Conservation (phyloP, 257 asterid genomes). For the Nicotiana benthamiana region DNA sequence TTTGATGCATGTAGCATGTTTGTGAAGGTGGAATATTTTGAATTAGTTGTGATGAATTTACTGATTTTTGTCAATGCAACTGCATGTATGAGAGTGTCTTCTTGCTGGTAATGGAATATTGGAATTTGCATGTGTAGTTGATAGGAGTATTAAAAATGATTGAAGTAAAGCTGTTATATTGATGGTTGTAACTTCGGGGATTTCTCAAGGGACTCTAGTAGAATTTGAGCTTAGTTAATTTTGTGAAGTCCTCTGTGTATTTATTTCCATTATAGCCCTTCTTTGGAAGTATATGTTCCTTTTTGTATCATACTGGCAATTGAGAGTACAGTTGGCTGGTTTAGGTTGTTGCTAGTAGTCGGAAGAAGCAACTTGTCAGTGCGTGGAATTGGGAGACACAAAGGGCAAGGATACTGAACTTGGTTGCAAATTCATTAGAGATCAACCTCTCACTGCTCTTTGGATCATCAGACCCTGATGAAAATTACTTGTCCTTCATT, state of each 20-base stretch:
- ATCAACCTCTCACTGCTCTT: slow-evolving; percentile 78
- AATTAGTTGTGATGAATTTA: not conserved
- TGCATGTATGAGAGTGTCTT: not conserved
- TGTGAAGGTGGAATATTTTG: not conserved
- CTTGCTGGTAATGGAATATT: not conserved
- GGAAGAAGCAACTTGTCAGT: slow-evolving; percentile 55
- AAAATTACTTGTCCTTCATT: slow-evolving; percentile 80
- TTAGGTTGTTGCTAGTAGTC: slow-evolving; percentile 57
- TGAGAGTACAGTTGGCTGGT: slow-evolving; percentile 14
- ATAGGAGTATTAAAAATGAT: not conserved
- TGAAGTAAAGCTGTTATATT: not conserved
- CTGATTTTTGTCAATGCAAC: not conserved
- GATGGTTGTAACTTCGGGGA: not conserved
- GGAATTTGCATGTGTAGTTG: not conserved
- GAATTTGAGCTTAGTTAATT: not conserved
- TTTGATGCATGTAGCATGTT: not conserved
- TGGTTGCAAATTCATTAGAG: slow-evolving; percentile 83
- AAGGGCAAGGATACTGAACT: slow-evolving; percentile 61
- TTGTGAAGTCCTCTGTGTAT: not conserved
- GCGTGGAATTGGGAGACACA: slow-evolving; percentile 89
- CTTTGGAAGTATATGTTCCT: not conserved
- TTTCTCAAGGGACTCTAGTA: not conserved
- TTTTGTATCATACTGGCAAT: not conserved
- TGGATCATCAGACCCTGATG: slow-evolving; percentile 86
- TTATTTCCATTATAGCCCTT: not conserved